These are phyloP conservation scores for Chlamydomonas sp. DNA, from an alignment of 139 green algal species.

Conservation along the genomic window DNA sequence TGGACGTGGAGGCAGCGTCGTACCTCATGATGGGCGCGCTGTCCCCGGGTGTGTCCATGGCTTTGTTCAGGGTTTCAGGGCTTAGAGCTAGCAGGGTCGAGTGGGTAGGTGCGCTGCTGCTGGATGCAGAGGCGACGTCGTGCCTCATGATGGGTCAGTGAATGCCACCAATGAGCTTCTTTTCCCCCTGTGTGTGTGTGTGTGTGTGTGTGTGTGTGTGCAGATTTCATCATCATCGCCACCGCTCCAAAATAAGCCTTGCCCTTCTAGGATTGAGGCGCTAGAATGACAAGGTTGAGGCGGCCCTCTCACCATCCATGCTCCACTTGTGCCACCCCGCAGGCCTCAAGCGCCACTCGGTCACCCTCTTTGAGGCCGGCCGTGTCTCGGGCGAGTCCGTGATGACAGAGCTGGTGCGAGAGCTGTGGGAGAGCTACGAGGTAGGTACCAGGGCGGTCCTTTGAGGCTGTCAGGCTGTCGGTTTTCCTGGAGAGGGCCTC, in stretches of 20 bases:
- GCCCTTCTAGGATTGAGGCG: too few relatives aligned
- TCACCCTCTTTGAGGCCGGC: slow-evolving; percentile 81
- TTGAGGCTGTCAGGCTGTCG: too few relatives aligned
- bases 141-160: slow-evolving; percentile 85
- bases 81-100: neutral
- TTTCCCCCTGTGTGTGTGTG: neutral
- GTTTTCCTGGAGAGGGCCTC: too few relatives aligned
- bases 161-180: too few relatives aligned
- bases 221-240: neutral
- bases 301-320: too few relatives aligned
- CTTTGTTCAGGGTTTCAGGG: neutral
- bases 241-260: too few relatives aligned
- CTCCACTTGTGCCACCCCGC: too few relatives aligned
- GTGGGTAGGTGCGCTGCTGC: slow-evolving; percentile 66
- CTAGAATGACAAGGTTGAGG: too few relatives aligned
- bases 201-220: neutral
- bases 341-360: slow-evolving; percentile 71
- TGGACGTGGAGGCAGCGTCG: slow-evolving; percentile 81
- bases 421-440: slow-evolving; percentile 32
- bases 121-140: slow-evolving; percentile 82
- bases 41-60: slow-evolving; percentile 7
- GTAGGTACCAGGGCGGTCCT: too few relatives aligned
- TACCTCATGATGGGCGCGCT: slow-evolving; percentile 85
- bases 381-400: slow-evolving; percentile 63
- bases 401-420: slow-evolving; percentile 55